Conservation (phyloP, 352 stramenopile species). For the Thraustochytrium sp. region DNA sequence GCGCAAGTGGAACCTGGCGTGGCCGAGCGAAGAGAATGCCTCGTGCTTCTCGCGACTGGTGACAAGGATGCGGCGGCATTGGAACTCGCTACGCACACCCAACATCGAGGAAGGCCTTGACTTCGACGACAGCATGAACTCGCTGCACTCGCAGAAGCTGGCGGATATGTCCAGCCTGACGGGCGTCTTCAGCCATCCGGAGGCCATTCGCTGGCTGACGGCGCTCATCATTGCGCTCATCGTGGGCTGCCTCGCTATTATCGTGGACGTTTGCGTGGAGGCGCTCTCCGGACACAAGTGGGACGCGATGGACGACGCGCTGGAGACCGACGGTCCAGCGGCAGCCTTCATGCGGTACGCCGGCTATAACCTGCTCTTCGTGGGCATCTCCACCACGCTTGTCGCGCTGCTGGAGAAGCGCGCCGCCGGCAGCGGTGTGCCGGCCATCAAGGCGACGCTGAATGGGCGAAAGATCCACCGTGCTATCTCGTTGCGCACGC, state of each 20-base stretch:
- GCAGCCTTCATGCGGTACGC: constrained; percentile 78
- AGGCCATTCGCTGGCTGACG: constrained; percentile 12
- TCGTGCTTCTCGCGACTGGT: not conserved
- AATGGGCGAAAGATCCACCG: constrained; percentile 95
- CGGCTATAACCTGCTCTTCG: constrained; percentile 83
- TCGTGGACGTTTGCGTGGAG: constrained; percentile 26
- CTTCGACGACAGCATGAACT: constrained; percentile 29
- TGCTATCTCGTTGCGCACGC: constrained; percentile 88
- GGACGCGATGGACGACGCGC: not conserved
- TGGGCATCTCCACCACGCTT: constrained; percentile 73
- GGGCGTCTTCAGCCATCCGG: not conserved
- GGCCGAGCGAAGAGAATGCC: not conserved
- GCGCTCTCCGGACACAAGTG: constrained; percentile 10
- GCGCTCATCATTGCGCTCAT: constrained; percentile 19
- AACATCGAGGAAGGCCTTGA: constrained; percentile 32
- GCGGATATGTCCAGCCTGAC: not conserved
- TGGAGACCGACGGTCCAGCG: not conserved
- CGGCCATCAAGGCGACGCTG: constrained; percentile 95
- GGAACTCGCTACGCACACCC: constrained; percentile 36
- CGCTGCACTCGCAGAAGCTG: constrained; percentile 19
- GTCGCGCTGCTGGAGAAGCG: constrained; percentile 90
- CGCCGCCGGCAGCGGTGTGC: constrained; percentile 87
- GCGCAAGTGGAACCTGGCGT: too few relatives aligned
- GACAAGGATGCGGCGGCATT: not conserved
- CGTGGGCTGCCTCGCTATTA: not conserved